phyloP scores from a whole-genome alignment of 352 stramenopile species.

The Globisporangium cystogenes region DNA sequence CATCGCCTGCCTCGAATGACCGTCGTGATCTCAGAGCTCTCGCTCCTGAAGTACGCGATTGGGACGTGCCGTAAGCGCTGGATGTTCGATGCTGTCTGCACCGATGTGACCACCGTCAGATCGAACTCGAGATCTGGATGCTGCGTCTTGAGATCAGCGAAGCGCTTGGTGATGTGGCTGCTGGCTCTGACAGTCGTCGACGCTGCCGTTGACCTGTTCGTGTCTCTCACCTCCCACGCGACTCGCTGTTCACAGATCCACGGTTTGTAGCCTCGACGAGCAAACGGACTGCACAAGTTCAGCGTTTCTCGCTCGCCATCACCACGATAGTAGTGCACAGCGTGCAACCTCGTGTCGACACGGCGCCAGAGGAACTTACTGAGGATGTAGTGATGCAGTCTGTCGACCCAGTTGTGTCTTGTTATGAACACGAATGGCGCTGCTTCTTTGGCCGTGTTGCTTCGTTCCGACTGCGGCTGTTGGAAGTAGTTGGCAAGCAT shows the following conservation, averaged over 20 bases:
- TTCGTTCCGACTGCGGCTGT: too few species aligned
- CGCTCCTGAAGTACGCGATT: constrained; percentile 1
- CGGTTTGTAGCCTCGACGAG: constrained; percentile 7
- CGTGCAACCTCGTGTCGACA: constrained; percentile 19
- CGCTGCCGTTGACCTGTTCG: background rate
- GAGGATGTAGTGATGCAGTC: constrained; percentile 19
- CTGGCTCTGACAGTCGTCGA: constrained; percentile 8
- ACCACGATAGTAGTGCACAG: constrained; percentile 13
- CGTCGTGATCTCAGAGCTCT: constrained; percentile 25
- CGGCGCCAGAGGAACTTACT: constrained; percentile 13
- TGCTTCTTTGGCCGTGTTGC: too few species aligned
- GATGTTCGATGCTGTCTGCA: background rate
- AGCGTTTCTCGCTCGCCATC: background rate
- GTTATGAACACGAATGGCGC: constrained; percentile 12
- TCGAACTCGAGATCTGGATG: constrained; percentile 25
- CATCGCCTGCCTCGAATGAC: constrained; percentile 21
- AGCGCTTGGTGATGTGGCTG: constrained; percentile 20
- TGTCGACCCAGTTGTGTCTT: constrained; percentile 22
- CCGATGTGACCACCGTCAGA: constrained; percentile 16
- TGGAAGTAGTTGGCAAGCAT: too few species aligned
- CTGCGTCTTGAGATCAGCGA: constrained; percentile 16
- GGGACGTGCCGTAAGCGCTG: background rate
- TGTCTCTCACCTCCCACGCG: constrained; percentile 14
- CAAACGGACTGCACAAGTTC: background rate
- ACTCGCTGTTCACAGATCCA: constrained; percentile 4